Conservation (phyloP, 768 basidiomycete species). For the Asterophora parasitica region DNA sequence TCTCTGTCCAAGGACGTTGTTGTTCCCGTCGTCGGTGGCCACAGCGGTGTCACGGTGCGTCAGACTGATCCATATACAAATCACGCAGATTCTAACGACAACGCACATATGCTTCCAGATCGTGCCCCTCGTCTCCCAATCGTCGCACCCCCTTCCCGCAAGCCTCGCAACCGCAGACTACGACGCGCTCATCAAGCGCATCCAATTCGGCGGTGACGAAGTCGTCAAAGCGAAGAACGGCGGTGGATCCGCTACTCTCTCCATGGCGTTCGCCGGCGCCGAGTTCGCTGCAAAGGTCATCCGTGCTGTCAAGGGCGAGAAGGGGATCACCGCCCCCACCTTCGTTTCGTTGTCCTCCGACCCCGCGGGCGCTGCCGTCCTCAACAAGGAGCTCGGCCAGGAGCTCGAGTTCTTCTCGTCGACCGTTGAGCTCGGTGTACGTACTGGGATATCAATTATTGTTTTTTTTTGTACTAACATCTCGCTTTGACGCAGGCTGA, state of each 20-base stretch:
- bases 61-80: not conserved
- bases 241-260: constrained; percentile 91
- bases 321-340: constrained; percentile 77
- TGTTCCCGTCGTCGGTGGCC: constrained; percentile 93
- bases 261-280: constrained; percentile 94
- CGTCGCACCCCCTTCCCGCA: constrained; percentile 71
- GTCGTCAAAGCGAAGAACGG: constrained; percentile 98
- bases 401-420: constrained; percentile 87
- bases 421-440: constrained; percentile 82
- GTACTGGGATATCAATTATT: constrained; percentile 15
- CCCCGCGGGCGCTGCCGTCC: constrained; percentile 59
- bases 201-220: constrained; percentile 96
- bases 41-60: constrained; percentile 85
- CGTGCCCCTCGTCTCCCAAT: constrained; percentile 90
- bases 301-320: constrained; percentile 82
- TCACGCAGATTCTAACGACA: not conserved
- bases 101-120: constrained; percentile 50
- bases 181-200: constrained; percentile 70
- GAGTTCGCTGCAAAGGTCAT: constrained; percentile 84
- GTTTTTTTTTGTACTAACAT: constrained; percentile 6
- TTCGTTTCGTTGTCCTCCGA: constrained; percentile 81
- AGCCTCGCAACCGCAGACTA: constrained; percentile 40
- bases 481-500: constrained; percentile 43
- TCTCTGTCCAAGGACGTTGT: constrained; percentile 55
- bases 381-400: constrained; percentile 72